Evolutionary conservation across 768 basidiomycete genomes (phyloP), one percentile per base, ranked within the genome.

Genomic region (Paxillus ammoniavirescens): DNA sequence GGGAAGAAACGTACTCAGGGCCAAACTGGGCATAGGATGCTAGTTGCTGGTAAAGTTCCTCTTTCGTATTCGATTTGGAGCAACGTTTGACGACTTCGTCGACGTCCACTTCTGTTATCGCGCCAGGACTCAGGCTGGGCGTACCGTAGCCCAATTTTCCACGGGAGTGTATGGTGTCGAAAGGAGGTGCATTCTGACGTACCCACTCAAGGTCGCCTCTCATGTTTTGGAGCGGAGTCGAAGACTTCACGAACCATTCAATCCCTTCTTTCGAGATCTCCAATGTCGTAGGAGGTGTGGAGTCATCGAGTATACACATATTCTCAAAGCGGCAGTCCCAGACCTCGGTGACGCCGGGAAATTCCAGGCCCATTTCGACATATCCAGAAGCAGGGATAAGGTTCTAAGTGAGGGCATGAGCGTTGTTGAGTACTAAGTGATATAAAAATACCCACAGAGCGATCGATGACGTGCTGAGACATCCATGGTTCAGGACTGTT

Each of bases 351-450:
- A 44, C 42, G 9, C 15, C 42, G 15, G 42, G 42, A 10, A 44
- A 44, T 15, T 44, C 42, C 7, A 44, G 42, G 23, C 21, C 75
- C 72, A 76, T 75, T 52, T 77, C 76, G 1, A 77, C 44, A 43
- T 65, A 77, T 0, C 70, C 76, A 28, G 74, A 63, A 8, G 74
- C 74, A 5, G 75, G 73, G 68, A 74, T 68, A 43, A 76, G 75
- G 0, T 75, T 68, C 50, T 76, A 71, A 3, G 67, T 69, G 26
- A 66, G 62, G 13, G 48, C 21, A 75, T 41, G 75, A 64, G 5
- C 71, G 67, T 1, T 75, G 55, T 8, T 61, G 61, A 1, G 74
- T 74, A 21, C 75, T 54, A 9, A 59, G 59, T 9, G 71, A 60
- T 33, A 62, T 55, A 21, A 21, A 21, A 21, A 0, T 54, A 41